phyloP scores from a whole-genome alignment of 257 asterid species.

The Solanum chaucha region DNA sequence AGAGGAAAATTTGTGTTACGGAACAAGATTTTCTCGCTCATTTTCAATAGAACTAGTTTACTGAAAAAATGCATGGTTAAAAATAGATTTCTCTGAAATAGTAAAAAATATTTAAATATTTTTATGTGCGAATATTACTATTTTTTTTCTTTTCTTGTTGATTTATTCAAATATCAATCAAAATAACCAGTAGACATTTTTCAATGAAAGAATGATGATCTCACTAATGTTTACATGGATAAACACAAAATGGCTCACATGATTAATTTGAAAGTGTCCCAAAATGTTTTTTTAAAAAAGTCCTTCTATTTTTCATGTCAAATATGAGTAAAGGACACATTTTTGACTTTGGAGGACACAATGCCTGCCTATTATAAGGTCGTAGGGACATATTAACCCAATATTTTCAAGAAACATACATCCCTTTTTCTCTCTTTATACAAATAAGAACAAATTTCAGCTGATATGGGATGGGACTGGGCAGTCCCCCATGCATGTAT shows the following conservation, averaged over 20 bases:
- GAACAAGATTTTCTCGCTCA: too few relatives aligned
- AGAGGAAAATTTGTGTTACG: too few relatives aligned
- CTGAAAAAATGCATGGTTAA: too few relatives aligned
- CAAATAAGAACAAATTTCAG: neutral
- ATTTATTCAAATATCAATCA: neutral
- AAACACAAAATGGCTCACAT: neutral
- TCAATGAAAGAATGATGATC: too few relatives aligned
- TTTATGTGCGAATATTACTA: neutral
- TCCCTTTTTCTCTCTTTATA: neutral
- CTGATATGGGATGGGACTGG: neutral
- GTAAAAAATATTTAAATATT: too few relatives aligned
- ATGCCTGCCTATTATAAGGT: neutral
- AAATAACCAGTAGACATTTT: neutral
- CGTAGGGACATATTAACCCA: neutral
- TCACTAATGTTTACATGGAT: neutral
- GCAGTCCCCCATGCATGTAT: neutral
- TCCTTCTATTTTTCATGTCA: neutral
- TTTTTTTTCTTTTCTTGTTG: too few relatives aligned
- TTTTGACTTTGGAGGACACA: neutral
- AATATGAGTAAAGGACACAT: neutral
- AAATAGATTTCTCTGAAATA: too few relatives aligned
- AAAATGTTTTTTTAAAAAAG: neutral
- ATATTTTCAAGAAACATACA: neutral
- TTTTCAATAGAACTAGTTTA: too few relatives aligned
- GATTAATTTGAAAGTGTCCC: neutral